Evolutionary conservation across 2,329 filamentous ascomycete genomes (phyloP).

Genomic region (Aspergillus candidus): DNA sequence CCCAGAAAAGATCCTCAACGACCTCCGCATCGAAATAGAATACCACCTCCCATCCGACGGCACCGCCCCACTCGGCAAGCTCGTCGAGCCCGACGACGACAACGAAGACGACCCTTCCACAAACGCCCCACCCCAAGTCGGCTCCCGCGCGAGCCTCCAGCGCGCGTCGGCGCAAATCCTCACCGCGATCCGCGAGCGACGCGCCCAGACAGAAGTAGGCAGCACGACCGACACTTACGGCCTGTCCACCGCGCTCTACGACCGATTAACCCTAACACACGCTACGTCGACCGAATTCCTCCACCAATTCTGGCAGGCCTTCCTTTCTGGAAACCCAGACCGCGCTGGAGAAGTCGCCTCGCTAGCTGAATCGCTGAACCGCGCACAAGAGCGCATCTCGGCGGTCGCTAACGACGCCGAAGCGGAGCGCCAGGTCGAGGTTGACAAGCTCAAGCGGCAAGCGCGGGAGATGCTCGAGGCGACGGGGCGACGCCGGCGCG

Average conservation of each 20-base stretch:
- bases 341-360: conserved; percentile 74
- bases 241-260: conserved; percentile 49
- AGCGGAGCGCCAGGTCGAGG: conserved; percentile 59
- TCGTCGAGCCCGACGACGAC: conserved; percentile 49
- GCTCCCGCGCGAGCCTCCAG: conserved; percentile 62
- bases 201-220: conserved; percentile 37
- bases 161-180: conserved; percentile 53
- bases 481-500: conserved; percentile 67
- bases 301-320: conserved; percentile 94
- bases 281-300: conserved; percentile 92
- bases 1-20: conserved; percentile 60
- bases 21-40: conserved; percentile 57
- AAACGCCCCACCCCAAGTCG: conserved; percentile 52
- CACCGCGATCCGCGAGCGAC: conserved; percentile 53
- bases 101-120: conserved; percentile 56
- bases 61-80: conserved; percentile 63
- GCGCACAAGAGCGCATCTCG: conserved; percentile 71
- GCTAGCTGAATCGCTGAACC: conserved; percentile 72
- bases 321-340: conserved; percentile 78
- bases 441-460: conserved; percentile 62
- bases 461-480: conserved; percentile 64
- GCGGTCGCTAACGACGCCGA: conserved; percentile 78
- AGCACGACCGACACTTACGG: conserved; percentile 38
- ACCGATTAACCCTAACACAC: conserved; percentile 68
- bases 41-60: conserved; percentile 43